Evolutionary conservation across 192 early-diverging fungal genomes (phyloP).

Genomic region (Entomortierella chlamydospora): DNA sequence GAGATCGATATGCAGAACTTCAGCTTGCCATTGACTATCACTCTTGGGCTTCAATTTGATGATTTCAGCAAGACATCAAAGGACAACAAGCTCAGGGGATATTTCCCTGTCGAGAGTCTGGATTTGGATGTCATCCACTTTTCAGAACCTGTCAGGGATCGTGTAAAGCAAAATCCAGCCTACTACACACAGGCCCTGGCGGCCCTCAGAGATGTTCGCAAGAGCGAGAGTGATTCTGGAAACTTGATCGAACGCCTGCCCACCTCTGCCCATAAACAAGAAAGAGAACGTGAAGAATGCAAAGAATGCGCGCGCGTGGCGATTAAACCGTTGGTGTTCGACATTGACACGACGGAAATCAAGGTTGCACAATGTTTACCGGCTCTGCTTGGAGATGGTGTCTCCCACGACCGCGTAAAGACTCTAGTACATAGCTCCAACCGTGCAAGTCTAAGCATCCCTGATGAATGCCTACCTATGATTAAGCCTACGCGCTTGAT

Average conservation of each 20-base stretch:
- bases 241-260: not conserved
- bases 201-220: not conserved
- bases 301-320: not conserved
- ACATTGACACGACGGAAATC: constrained; percentile 9
- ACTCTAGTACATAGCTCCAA: constrained; percentile 5
- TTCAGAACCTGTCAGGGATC: constrained; percentile 21
- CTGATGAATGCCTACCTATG: not conserved
- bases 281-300: not conserved
- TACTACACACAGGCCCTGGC: not conserved
- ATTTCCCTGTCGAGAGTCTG: constrained; percentile 23
- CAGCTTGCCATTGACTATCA: constrained; percentile 7
- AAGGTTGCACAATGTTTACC: constrained; percentile 17
- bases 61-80: not conserved
- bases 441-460: constrained; percentile 4
- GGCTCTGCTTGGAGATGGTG: constrained; percentile 14
- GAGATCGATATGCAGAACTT: constrained; percentile 15
- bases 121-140: constrained; percentile 31
- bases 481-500: not conserved
- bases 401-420: not conserved
- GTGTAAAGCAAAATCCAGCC: not conserved
- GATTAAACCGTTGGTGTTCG: constrained; percentile 1
- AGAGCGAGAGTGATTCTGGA: not conserved
- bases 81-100: not conserved
- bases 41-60: constrained; percentile 10
- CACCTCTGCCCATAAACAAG: not conserved